Evolutionary conservation across 1,284 basidiomycete species (phyloP).

Genomic region (Rhodotorula sp.): DNA sequence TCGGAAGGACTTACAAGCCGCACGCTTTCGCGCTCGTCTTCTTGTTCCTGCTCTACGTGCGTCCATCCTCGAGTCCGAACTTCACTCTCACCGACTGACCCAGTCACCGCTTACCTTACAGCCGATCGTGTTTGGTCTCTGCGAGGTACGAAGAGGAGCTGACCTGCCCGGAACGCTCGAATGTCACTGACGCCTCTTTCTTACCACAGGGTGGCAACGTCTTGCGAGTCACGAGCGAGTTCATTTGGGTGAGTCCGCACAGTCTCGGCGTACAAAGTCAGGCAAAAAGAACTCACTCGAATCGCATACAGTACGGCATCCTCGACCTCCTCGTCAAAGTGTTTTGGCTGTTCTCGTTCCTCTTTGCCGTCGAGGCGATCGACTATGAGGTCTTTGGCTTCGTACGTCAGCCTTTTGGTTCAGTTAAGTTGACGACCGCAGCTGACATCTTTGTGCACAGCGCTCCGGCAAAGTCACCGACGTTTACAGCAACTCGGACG

Average conservation of each 20-base stretch:
- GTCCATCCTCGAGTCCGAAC: background rate
- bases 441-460: background rate
- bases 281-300: background rate
- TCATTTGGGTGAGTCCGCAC: conserved; percentile 2
- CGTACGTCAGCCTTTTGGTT: conserved; percentile 1
- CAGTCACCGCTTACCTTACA: background rate
- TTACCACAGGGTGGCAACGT: conserved; percentile 5
- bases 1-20: background rate
- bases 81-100: too few species aligned
- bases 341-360: conserved; percentile 2
- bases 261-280: background rate
- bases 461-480: conserved; percentile 1
- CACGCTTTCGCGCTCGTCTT: background rate
- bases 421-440: too few species aligned
- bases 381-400: conserved; percentile 8
- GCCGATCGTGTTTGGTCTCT: conserved; percentile 10
- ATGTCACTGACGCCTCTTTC: background rate
- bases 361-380: background rate
- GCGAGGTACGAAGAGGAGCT: background rate
- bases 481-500: background rate
- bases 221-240: conserved; percentile 8
- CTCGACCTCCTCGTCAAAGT: conserved; percentile 14
- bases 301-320: conserved; percentile 9
- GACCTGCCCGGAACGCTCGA: background rate
- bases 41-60: conserved; percentile 11